A percentile compares a stretch with the other conserved stretches of the same genome.
phyloP scores from a whole-genome alignment of 208 protist genomes.

The Lotmaria passim region DNA sequence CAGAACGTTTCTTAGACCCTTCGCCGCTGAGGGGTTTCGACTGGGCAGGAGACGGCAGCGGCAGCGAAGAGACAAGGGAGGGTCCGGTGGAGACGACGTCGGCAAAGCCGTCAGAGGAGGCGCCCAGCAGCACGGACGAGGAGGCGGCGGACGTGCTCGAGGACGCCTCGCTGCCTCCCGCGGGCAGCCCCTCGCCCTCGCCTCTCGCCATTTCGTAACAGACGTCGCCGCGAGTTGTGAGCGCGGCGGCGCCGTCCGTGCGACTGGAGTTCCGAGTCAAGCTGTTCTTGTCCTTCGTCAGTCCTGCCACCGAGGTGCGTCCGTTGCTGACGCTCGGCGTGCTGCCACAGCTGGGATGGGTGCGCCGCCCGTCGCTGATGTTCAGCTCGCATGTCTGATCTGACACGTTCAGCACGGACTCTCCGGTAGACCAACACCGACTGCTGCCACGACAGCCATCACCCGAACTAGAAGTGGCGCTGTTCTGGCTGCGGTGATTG shows the following conservation, averaged over 20 bases:
- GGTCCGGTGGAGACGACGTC: background rate
- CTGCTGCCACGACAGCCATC: background rate
- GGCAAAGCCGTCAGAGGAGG: constrained; percentile 4
- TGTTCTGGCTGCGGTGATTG: background rate
- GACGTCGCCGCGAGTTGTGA: no score
- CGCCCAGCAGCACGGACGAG: constrained; percentile 10
- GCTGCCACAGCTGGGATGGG: no score
- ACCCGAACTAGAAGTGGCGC: background rate
- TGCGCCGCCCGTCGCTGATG: background rate
- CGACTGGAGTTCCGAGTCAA: background rate
- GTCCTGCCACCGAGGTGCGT: background rate
- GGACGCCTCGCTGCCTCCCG: background rate
- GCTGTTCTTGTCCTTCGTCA: background rate
- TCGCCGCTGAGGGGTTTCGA: background rate
- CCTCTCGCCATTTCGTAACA: background rate
- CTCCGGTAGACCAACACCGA: background rate
- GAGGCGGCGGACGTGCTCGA: constrained; percentile 5
- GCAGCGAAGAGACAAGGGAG: background rate
- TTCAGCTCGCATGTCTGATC: background rate
- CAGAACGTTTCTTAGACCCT: background rate
- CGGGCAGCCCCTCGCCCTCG: background rate
- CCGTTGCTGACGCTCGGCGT: background rate
- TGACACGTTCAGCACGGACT: background rate
- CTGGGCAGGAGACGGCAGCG: background rate
- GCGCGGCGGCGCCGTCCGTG: background rate